Evolutionary conservation across 1,139 yeast species (phyloP), one percentile per base, ranked within the genome.

Genomic region (Blastobotrys malaysiensis): DNA sequence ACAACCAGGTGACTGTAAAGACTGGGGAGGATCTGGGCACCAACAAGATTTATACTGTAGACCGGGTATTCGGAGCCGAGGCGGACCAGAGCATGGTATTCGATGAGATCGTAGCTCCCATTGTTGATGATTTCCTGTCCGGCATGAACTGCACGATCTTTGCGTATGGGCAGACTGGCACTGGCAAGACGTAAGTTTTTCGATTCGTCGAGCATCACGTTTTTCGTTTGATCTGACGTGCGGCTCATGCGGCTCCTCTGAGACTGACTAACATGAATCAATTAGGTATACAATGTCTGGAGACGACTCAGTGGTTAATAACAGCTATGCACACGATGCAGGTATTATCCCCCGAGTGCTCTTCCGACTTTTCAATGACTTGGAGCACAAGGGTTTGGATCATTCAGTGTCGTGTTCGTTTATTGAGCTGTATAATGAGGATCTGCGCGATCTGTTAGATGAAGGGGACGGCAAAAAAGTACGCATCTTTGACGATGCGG

Each of bases 131-230:
- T 60, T 79, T 83, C 66, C 61, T 83, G 51, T 70, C 73, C 46
- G 89, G 89, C 9, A 61, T 65, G 63, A 67, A 65, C 54, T 89
- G 90, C 54, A 87, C 96, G 0, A 78, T 89, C 5, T 78, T 88
- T 63, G 95, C 96, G 0, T 88, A 88, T 68, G 96, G 96, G 9
- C 96, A 88, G 70, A 88, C 96, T 0, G 96, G 96, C 9, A 85
- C 96, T 0, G 96, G 96, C 1, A 88, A 88, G 64, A 88, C 97
- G 53, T 53, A 26, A 52, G 54, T 31, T 31, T 31, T 31, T 31
- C n/a, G 26, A 9, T 27, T 16, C 20, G 9, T 4, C 27, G 6
- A n/a, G n/a, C n/a, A n/a, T n/a, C n/a, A n/a, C 36, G 6, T 45
- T 20, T 20, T 14, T 45, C 16, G 16, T 4, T 45, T 9, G 3